A percentile compares a stretch with the other conserved stretches of the same genome.
Evolutionary conservation across 176 grass and related monocot species (phyloP).

Genomic region (Cocos nucifera): DNA sequence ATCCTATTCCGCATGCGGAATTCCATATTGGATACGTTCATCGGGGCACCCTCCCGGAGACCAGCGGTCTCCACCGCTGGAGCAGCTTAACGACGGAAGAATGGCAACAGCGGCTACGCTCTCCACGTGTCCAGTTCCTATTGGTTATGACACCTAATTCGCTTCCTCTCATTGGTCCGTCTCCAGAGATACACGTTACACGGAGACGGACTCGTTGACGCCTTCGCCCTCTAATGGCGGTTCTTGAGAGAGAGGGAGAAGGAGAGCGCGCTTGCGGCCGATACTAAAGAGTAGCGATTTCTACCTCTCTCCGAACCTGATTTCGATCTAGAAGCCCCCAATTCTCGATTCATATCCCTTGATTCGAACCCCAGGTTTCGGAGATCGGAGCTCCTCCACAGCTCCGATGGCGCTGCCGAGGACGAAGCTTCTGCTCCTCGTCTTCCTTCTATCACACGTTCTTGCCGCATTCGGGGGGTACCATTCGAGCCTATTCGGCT

Average conservation of each 20-base stretch:
- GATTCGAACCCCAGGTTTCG: neutral
- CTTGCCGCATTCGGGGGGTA: conserved; percentile 26
- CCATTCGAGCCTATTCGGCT: neutral
- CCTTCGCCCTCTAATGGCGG: neutral
- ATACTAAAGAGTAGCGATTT: no score
- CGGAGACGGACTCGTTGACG: neutral
- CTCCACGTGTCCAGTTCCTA: conserved; percentile 2
- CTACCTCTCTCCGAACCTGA: neutral
- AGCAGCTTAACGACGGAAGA: no score
- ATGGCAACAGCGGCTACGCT: no score
- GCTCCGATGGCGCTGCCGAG: conserved; percentile 28
- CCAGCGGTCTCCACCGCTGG: no score
- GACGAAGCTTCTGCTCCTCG: conserved; percentile 27
- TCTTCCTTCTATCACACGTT: conserved; percentile 18
- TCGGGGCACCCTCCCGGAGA: no score
- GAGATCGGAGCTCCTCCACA: neutral
- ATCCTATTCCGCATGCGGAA: no score
- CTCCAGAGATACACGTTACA: conserved; percentile 4
- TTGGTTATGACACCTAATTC: conserved; percentile 20
- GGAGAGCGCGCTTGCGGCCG: neutral
- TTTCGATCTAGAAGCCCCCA: neutral
- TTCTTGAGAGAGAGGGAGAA: neutral
- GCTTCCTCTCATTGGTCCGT: conserved; percentile 28
- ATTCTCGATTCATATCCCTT: neutral
- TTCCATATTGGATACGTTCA: no score